A percentile compares a stretch with the other conserved stretches of the same genome.
These are phyloP conservation scores for Cardiospermum halicacabum DNA, from an alignment of 345 rosid species.

Conservation along the genomic window DNA sequence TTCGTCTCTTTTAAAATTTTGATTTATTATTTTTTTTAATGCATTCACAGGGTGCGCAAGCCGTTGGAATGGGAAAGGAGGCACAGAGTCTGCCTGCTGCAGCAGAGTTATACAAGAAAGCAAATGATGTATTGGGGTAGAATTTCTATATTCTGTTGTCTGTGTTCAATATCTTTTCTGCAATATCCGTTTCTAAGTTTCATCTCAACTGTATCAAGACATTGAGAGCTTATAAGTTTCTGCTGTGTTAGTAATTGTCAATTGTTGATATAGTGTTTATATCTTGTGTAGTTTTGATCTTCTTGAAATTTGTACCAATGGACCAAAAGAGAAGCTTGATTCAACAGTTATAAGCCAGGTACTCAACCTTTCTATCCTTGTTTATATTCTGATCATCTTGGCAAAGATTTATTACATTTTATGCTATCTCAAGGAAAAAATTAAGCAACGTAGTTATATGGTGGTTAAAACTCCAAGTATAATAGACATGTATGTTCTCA, in stretches of 20 bases:
- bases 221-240: not conserved
- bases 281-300: conserved; percentile 71
- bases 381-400: conserved; percentile 3
- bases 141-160: not conserved
- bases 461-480: not conserved
- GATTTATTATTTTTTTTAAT: not conserved
- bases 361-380: conserved; percentile 9
- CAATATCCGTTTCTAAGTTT: not conserved
- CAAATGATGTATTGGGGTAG: conserved; percentile 76
- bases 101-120: conserved; percentile 68
- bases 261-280: conserved; percentile 8
- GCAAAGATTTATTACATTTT: not conserved
- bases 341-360: conserved; percentile 98
- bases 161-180: not conserved
- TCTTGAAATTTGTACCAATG: conserved; percentile 78
- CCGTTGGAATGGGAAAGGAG: conserved; percentile 95
- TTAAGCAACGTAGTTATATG: not conserved
- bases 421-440: not conserved
- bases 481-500: not conserved
- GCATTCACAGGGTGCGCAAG: conserved; percentile 81
- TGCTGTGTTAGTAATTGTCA: not conserved
- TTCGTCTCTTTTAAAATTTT: not conserved
- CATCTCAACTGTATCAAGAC: not conserved
- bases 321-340: conserved; percentile 95
- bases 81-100: conserved; percentile 75